These are phyloP conservation scores for Gymnopilus dilepis DNA, from an alignment of 768 basidiomycete species.

Conservation along the genomic window DNA sequence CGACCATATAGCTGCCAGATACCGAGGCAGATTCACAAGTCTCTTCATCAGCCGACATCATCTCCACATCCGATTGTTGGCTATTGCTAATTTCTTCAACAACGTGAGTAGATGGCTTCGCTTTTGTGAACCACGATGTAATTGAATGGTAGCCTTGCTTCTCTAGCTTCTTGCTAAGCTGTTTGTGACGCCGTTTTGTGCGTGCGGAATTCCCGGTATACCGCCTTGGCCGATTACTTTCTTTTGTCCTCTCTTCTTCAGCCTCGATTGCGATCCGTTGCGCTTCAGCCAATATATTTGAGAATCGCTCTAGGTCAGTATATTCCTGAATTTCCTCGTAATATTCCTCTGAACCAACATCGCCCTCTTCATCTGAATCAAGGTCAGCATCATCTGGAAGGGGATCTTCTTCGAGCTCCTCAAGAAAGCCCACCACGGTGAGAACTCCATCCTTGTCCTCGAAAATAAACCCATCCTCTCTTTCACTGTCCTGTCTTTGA, in stretches of 20 bases:
- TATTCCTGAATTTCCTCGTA: neutral
- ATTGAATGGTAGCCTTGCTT: constrained; percentile 10
- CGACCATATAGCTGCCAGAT: too few relatives aligned
- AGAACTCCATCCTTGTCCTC: neutral
- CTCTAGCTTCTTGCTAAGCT: constrained; percentile 8
- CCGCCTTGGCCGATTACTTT: constrained; percentile 5
- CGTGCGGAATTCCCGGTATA: constrained; percentile 21
- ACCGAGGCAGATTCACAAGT: too few relatives aligned
- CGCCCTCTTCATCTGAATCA: neutral
- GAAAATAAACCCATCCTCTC: neutral
- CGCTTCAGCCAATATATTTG: neutral
- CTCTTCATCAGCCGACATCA: too few relatives aligned
- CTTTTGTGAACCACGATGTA: constrained; percentile 6
- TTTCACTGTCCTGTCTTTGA: neutral
- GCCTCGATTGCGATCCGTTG: neutral
- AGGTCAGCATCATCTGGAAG: neutral
- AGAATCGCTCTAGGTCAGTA: neutral
- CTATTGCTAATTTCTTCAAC: too few relatives aligned
- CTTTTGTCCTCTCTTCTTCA: neutral
- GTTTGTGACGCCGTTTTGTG: constrained; percentile 13
- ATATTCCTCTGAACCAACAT: neutral
- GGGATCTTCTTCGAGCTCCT: neutral
- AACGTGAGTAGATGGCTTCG: neutral
- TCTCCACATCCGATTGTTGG: too few relatives aligned
- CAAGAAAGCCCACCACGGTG: neutral